A percentile compares a stretch with the other conserved stretches of the same genome.
phyloP scores from a whole-genome alignment of 1,284 basidiomycete genomes.

The Mycena sp. region DNA sequence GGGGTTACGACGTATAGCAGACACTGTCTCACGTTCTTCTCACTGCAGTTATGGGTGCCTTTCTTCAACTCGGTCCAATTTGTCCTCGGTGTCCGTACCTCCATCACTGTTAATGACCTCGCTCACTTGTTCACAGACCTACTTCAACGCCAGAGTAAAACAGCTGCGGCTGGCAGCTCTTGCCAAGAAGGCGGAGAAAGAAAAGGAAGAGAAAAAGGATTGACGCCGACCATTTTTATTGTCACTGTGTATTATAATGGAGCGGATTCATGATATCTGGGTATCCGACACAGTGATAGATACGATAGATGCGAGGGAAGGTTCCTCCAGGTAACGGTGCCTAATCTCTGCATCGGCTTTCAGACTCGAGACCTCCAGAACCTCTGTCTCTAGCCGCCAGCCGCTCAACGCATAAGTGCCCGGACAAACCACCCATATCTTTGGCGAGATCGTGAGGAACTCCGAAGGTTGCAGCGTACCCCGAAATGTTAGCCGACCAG shows the following conservation, averaged over 20 bases:
- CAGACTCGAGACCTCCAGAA: constrained; percentile 49
- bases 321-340: constrained; percentile 57
- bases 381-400: constrained; percentile 74
- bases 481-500: constrained; percentile 68
- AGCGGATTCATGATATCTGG: constrained; percentile 22
- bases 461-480: constrained; percentile 63
- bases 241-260: constrained; percentile 48
- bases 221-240: not conserved
- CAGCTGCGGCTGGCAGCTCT: constrained; percentile 62
- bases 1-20: not conserved
- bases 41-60: constrained; percentile 73
- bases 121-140: constrained; percentile 57
- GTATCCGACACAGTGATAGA: constrained; percentile 23
- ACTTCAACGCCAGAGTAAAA: constrained; percentile 79
- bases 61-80: constrained; percentile 80
- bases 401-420: constrained; percentile 71
- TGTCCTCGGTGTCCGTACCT: constrained; percentile 63
- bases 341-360: constrained; percentile 44
- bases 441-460: constrained; percentile 53
- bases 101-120: constrained; percentile 4
- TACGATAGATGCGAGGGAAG: constrained; percentile 19
- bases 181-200: constrained; percentile 58
- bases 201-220: constrained; percentile 37
- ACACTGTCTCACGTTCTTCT: constrained; percentile 2
- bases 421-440: constrained; percentile 66